Percentiles rank a stretch among this genome's conserved stretches.
Evolutionary conservation across 2,329 filamentous ascomycete genomes (phyloP).

Genomic region (Pseudocercospora macadamiae): DNA sequence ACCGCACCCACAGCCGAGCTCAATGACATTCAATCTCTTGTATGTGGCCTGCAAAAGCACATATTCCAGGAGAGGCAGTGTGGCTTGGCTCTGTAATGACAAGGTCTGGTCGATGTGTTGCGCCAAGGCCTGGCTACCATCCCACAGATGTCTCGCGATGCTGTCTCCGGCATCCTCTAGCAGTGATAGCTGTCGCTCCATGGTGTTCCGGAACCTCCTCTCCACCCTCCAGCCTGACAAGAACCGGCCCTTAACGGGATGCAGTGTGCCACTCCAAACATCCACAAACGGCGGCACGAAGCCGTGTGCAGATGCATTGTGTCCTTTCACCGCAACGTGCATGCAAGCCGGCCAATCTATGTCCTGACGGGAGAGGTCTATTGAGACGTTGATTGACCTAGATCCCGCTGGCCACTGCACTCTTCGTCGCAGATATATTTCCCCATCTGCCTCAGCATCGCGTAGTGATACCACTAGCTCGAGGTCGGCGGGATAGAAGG

Average conservation of each 20-base stretch:
- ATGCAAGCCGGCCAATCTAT: slow-evolving; percentile 45
- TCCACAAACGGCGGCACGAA: slow-evolving; percentile 53
- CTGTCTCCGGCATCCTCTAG: slow-evolving; percentile 74
- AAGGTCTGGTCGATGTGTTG: slow-evolving; percentile 54
- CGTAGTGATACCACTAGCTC: slow-evolving; percentile 47
- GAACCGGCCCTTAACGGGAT: slow-evolving; percentile 40
- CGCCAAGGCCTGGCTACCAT: slow-evolving; percentile 62
- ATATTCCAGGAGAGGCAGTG: slow-evolving; percentile 42
- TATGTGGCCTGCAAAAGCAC: slow-evolving; percentile 43
- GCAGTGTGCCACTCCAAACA: slow-evolving; percentile 57
- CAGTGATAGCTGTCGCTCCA: slow-evolving; percentile 51
- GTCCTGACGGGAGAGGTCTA: slow-evolving; percentile 46
- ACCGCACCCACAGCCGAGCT: slow-evolving; percentile 70
- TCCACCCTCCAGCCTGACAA: slow-evolving; percentile 58
- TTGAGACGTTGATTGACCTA: slow-evolving; percentile 47
- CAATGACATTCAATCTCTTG: slow-evolving; percentile 56
- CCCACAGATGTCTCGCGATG: slow-evolving; percentile 73
- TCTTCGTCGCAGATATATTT: slow-evolving; percentile 47
- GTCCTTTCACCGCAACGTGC: slow-evolving; percentile 43
- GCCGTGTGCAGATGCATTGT: slow-evolving; percentile 34
- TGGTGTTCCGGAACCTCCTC: slow-evolving; percentile 53
- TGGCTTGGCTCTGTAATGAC: slow-evolving; percentile 34
- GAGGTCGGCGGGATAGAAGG: slow-evolving; percentile 58
- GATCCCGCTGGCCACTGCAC: slow-evolving; percentile 49
- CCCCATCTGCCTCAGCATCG: slow-evolving; percentile 35